These are phyloP conservation scores for Dichotomopilus funicola DNA, from an alignment of 2,329 filamentous ascomycete genomes.

Conservation along the genomic window DNA sequence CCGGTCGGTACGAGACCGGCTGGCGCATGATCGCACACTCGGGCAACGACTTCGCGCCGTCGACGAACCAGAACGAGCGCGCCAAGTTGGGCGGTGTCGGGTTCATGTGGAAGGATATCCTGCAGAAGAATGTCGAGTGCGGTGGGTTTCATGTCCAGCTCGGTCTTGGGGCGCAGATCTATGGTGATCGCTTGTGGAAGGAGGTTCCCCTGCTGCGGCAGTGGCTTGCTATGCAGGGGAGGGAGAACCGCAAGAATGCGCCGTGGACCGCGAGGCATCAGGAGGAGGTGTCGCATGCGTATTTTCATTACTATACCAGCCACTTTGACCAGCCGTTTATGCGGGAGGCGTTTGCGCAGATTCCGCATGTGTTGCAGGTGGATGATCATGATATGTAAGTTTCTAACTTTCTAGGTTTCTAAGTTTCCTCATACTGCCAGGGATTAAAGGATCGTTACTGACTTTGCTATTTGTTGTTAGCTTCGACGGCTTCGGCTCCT, in stretches of 20 bases:
- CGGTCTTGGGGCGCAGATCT: conserved; percentile 89
- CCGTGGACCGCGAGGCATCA: conserved; percentile 92
- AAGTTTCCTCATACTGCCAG: not conserved
- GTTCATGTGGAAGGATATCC: conserved; percentile 98
- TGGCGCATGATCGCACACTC: conserved; percentile 97
- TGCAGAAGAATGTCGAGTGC: conserved; percentile 95
- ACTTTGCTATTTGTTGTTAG: conserved; percentile 37
- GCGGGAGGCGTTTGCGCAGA: conserved; percentile 93
- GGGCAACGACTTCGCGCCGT: conserved; percentile 88
- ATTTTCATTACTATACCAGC: conserved; percentile 98
- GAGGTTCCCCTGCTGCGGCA: conserved; percentile 90
- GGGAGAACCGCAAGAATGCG: conserved; percentile 84
- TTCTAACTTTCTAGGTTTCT: too few relatives aligned
- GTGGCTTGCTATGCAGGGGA: conserved; percentile 88
- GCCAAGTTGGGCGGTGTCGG: conserved; percentile 80
- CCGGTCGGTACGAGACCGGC: conserved; percentile 79
- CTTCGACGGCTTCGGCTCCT: conserved; percentile 95
- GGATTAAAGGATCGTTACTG: not conserved
- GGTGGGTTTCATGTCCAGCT: conserved; percentile 93
- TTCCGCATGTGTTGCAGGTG: conserved; percentile 85
- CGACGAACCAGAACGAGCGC: conserved; percentile 79
- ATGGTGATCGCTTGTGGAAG: conserved; percentile 91
- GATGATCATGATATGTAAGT: conserved; percentile 97
- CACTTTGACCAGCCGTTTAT: conserved; percentile 96
- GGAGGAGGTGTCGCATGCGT: conserved; percentile 91